Evolutionary conservation across 768 basidiomycete genomes (phyloP).

Genomic region (Kockovaella imperatae): DNA sequence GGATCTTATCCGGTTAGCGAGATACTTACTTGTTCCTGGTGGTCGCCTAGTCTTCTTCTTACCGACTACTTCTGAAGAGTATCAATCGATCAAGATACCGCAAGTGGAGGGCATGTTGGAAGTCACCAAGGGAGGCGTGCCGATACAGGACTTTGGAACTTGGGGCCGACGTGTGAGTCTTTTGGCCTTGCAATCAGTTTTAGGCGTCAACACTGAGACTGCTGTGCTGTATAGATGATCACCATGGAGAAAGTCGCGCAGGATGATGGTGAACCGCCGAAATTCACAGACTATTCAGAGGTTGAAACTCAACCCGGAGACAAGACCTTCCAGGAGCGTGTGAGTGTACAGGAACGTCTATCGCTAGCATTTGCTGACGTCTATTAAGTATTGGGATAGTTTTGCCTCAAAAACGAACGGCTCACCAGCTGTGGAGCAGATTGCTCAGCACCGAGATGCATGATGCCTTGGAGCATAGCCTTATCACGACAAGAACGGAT

Average conservation of each 20-base stretch:
- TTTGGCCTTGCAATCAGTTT: not conserved
- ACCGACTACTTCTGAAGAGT: conserved; percentile 69
- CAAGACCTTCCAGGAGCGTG: too few species aligned
- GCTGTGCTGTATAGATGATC: conserved; percentile 58
- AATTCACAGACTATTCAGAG: conserved; percentile 23
- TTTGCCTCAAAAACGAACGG: too few species aligned
- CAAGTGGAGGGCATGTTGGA: conserved; percentile 71
- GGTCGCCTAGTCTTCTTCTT: conserved; percentile 94
- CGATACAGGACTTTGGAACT: conserved; percentile 83
- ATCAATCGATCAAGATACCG: conserved; percentile 76
- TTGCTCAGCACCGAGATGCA: too few species aligned
- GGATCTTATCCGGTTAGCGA: conserved; percentile 72
- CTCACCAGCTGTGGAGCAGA: too few species aligned
- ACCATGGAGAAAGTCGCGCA: conserved; percentile 64
- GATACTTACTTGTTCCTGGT: conserved; percentile 72
- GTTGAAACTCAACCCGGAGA: too few species aligned
- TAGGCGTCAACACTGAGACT: not conserved
- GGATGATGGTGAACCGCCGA: conserved; percentile 29
- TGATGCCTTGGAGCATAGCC: too few species aligned
- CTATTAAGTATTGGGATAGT: too few species aligned
- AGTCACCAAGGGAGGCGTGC: conserved; percentile 49
- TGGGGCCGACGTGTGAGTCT: conserved; percentile 81
- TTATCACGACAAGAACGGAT: not conserved
- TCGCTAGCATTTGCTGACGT: too few species aligned
- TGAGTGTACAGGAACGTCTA: too few species aligned